These are phyloP conservation scores for Paraglomus brasilianum DNA, from an alignment of 192 early-diverging fungal genomes.

Conservation along the genomic window DNA sequence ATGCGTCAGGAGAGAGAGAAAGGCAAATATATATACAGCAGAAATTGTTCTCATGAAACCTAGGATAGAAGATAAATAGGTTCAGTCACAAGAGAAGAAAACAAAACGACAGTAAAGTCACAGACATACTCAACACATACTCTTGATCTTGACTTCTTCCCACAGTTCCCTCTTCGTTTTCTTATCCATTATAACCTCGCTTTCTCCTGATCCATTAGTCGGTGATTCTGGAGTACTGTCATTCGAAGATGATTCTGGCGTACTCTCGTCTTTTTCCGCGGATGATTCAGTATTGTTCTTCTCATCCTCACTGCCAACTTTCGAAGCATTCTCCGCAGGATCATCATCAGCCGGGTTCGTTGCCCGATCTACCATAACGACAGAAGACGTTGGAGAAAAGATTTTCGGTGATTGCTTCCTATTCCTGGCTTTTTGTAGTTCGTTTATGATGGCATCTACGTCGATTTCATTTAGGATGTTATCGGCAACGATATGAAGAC, in stretches of 20 bases:
- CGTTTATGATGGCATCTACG: slow-evolving; percentile 70
- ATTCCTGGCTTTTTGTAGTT: slow-evolving; percentile 56
- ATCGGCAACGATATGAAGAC: slow-evolving; percentile 79
- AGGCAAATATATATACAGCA: slow-evolving; percentile 80
- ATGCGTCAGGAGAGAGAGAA: slow-evolving; percentile 82
- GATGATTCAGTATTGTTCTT: background rate
- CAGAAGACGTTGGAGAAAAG: background rate
- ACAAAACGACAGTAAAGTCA: slow-evolving; percentile 3
- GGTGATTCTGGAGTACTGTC: slow-evolving; percentile 7
- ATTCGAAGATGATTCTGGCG: background rate
- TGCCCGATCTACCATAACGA: slow-evolving; percentile 23
- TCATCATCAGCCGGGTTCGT: slow-evolving; percentile 11
- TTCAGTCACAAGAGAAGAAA: background rate
- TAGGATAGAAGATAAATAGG: slow-evolving; percentile 29
- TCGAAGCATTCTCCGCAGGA: slow-evolving; percentile 4
- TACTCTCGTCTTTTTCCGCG: background rate
- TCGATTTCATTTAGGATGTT: slow-evolving; percentile 75
- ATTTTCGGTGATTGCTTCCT: background rate
- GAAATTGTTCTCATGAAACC: slow-evolving; percentile 86
- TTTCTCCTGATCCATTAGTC: background rate
- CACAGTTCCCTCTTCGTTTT: slow-evolving; percentile 74
- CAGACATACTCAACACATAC: slow-evolving; percentile 41
- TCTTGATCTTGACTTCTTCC: slow-evolving; percentile 86
- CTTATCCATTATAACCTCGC: slow-evolving; percentile 27
- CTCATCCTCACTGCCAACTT: background rate